Percentiles rank a stretch among this genome's conserved stretches.
phyloP scores from a whole-genome alignment of 2,329 filamentous ascomycete species.

The Cercospora sp. region DNA sequence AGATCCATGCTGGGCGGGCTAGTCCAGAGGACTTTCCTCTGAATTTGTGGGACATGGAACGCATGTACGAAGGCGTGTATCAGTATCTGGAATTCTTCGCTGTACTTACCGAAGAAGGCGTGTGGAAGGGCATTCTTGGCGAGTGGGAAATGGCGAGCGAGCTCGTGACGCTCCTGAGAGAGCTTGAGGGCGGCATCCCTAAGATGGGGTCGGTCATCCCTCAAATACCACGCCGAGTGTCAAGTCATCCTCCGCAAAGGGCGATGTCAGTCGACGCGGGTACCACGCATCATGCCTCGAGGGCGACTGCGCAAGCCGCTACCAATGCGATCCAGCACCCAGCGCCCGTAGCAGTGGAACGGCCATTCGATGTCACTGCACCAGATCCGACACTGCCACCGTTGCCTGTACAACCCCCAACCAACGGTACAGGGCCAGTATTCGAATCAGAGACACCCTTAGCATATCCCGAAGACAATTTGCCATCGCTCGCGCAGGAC shows the following conservation, averaged over 20 bases:
- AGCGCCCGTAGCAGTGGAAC: conserved; percentile 57
- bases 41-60: conserved; percentile 96
- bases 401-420: conserved; percentile 35
- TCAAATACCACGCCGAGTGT: conserved; percentile 47
- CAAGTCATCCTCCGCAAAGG: conserved; percentile 26
- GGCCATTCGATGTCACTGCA: conserved; percentile 60
- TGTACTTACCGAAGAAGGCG: conserved; percentile 80
- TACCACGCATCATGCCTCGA: conserved; percentile 20
- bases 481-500: conserved; percentile 17
- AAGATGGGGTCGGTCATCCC: conserved; percentile 62
- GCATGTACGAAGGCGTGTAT: conserved; percentile 90
- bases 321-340: conserved; percentile 13
- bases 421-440: conserved; percentile 42
- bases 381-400: conserved; percentile 39
- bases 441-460: conserved; percentile 47
- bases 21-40: conserved; percentile 87
- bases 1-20: conserved; percentile 75
- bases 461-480: conserved; percentile 44
- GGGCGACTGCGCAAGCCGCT: conserved; percentile 14
- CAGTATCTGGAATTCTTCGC: conserved; percentile 94
- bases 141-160: conserved; percentile 92
- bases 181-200: conserved; percentile 82
- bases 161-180: conserved; percentile 80
- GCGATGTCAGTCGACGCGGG: conserved; percentile 35
- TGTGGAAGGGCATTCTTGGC: conserved; percentile 80